Base-by-base conservation (phyloP, 2,329 filamentous ascomycete genomes). In the Pseudogymnoascus sp. region DNA sequence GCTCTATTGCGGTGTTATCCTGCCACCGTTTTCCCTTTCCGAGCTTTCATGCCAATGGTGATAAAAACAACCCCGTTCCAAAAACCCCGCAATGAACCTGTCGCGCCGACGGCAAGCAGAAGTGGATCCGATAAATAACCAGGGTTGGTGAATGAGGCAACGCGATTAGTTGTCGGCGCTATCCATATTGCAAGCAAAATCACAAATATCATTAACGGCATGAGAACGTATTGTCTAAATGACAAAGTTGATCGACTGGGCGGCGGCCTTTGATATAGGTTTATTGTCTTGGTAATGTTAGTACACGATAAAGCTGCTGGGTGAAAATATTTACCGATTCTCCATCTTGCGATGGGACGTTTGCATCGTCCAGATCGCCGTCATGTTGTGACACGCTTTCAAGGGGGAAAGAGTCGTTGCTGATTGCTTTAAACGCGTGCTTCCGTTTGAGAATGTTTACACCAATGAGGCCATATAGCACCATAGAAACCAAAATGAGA, bases 81-180 rank as follows among this genome's bases (percentile, higher is more conserved):
- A 67, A 91, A 88, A 0, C 89, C 89, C 69, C 92, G 89, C 32
- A 75, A 63, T 0, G 72, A 74, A 1, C 73, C 73, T 8, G 72
- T 69, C 1, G 68, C 64, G 20, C 71, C 0, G 90, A 78, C 0
- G 89, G 89, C n/a, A 92, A 78, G 1, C 91, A 88, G 39, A 89
- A 79, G 0, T 86, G 84, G 35, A 86, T 85, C 68, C 85, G 70
- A 72, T 11, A 82, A 64, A 87, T 83, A 68, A 89, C 85, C 41
- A 92, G 79, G 0, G 79, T 77, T 38, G 84, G 79, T 12, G 76
- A 79, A 1, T 77, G 73, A 2, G 76, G 63, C 37, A 8, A 91
- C 81, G 20, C 89, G 80, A 71, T 93, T 92, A 63, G 86, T 79
- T 39, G 85, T 88, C 3, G 87, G 90, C 2, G 82, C 89, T 60